Base-by-base conservation (phyloP, 129 eudicot genomes). In the Centrapalus pauciflorus region DNA sequence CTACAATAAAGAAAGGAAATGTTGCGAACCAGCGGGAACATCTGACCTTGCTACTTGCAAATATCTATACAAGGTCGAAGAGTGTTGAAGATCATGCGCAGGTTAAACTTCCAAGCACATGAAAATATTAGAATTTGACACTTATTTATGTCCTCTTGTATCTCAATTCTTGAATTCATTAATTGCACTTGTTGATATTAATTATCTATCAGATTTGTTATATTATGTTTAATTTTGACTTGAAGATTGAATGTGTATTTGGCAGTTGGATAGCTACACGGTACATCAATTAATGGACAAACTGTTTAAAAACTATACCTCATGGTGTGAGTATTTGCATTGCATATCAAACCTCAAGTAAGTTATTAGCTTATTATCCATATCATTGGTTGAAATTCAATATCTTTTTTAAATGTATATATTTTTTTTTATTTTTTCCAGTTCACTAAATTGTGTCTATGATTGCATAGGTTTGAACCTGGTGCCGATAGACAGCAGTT, bases 21-120 rank as follows among this genome's bases (percentile, higher is more conserved):
- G 99, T 86, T 27, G 97, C 94, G 19, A 94, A 94, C 81, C 99
- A 94, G 71, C 78, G 99, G 78, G 99, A 94, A 82, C 99, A 94
- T 80, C 80, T 94, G 66, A 82, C 87, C 64, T 69, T 94, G 78
- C 80, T 94, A 64, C 95, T 94, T 80, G 99, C 97, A 69, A 94
- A 94, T 66, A 89, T 89, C 72, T 87, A 89, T 75, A 76, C 56
- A 52, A 82, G 99, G 73, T 73, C 67, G 11, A 86, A 72, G 72
- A 79, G 61, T 55, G 26, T 64, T 55, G 82, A 81, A 43, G 64
- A 71, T 24, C 72, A 81, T 72, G 93, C 73, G 28, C 75, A 54
- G 80, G 98, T 92, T 70, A 66, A 74, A 46, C 59, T 46, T 76
- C 69, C 28, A 43, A 10, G 6, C 21, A 33, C 52, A 48, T 32